Evolutionary conservation across 73 alveolate genomes (phyloP).

Genomic region (Uronychia binucleata): DNA sequence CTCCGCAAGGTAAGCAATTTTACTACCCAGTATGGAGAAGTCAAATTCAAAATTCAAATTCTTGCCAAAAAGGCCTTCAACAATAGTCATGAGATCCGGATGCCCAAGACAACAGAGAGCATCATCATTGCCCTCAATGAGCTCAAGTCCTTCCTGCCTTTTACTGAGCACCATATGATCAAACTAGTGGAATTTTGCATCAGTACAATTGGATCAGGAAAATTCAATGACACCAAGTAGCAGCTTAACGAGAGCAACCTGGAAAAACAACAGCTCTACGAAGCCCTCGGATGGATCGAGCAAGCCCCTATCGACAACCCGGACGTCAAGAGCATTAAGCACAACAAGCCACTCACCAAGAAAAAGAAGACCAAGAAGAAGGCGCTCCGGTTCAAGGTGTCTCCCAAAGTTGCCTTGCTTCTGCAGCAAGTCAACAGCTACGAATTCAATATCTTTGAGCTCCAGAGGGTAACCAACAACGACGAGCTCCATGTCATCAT

Average conservation of each 20-base stretch:
- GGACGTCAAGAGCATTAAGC: no score
- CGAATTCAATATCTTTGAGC: constrained; percentile 17
- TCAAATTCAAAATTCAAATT: neutral
- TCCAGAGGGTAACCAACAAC: constrained; percentile 3
- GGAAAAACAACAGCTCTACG: neutral
- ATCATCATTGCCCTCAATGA: neutral
- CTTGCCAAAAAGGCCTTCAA: neutral
- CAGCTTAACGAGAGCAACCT: neutral
- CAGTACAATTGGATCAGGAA: constrained; percentile 17
- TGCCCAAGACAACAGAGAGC: neutral
- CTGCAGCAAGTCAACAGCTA: neutral
- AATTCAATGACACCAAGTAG: constrained; percentile 30
- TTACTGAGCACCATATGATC: neutral
- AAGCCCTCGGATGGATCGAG: neutral
- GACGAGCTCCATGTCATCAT: constrained; percentile 8
- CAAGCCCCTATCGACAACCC: no score
- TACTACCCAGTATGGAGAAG: neutral
- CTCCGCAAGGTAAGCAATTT: neutral
- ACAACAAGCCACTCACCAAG: no score
- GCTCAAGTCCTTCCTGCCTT: neutral
- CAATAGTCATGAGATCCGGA: neutral
- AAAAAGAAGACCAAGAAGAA: no score
- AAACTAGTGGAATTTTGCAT: constrained; percentile 37
- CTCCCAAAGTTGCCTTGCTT: neutral
- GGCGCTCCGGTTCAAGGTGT: no score